Base-by-base conservation (phyloP, 75 land plant species). In the Cunninghamia lanceolata region DNA sequence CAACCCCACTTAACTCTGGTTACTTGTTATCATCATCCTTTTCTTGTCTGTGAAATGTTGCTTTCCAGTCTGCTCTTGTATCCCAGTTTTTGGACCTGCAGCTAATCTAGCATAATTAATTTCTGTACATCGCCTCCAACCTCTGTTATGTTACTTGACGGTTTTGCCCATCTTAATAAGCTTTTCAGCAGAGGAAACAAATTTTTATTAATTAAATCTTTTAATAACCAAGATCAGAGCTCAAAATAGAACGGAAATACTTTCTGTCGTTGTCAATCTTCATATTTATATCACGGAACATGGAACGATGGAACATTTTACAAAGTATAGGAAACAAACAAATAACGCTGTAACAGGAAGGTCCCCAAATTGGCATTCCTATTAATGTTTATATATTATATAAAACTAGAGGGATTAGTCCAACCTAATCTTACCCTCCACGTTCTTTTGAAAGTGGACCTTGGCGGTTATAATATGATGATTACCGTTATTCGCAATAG, bases 1-100 rank as follows among this genome's bases (percentile, higher is more conserved):
- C n/a, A 80, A 46, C 9, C 82, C 46, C 35, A 28, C 32, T 80
- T 43, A 45, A 80, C 82, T 45, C 82, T 25, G 82, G 82, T 80
- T 80, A 80, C 13, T 10, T 80, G 45, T 80, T 77, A 77, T 77
- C 80, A 39, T 9, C 42, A 21, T 39, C 39, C 36, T 15, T 73
- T 73, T 73, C 25, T 9, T 9, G 4, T 54, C 68, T 63, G 28
- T 63, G 68, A 63, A 25, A 7, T 5, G 68, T 63, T 63, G 68
- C 68, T 63, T 63, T 63, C 68, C 68, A 6, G 7, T 63, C 68
- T 63, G 68, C 7, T 25, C 68, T 6, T 63, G 6, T 63, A 21
- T 63, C 28, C 56, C 56, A 54, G 3, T 54, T 15, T 4, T 15
- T 54, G 56, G 68, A 7, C 68, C 68, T 4, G 68, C 68, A 63